Evolutionary conservation across 1,139 yeast species (phyloP).

Genomic region (Kodamaea derodonti): DNA sequence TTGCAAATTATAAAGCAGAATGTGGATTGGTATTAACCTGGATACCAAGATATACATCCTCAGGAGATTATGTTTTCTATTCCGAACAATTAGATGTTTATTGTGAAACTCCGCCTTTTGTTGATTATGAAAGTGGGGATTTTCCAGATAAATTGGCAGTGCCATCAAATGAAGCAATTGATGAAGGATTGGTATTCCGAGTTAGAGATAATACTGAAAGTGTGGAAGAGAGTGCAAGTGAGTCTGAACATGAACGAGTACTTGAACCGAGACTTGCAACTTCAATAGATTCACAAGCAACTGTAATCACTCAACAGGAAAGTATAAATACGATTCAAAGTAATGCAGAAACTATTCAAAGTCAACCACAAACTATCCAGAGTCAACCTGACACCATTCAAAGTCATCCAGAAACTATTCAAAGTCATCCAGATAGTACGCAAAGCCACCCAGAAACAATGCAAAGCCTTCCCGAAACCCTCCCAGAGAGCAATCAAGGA

Average conservation of each 20-base stretch:
- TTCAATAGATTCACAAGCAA: neutral
- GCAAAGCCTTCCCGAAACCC: neutral
- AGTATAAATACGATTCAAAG: neutral
- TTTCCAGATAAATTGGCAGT: slow-evolving; percentile 22
- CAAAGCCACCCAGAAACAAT: neutral
- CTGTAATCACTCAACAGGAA: neutral
- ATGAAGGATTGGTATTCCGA: neutral
- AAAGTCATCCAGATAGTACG: neutral
- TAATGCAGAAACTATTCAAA: neutral
- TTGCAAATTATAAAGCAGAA: slow-evolving; percentile 27
- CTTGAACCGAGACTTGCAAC: neutral
- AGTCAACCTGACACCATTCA: neutral
- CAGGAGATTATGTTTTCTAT: slow-evolving; percentile 56
- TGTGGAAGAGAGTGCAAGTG: neutral
- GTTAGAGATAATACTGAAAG: neutral
- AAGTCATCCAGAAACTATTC: neutral
- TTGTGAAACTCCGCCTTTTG: slow-evolving; percentile 53
- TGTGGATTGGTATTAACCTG: slow-evolving; percentile 31
- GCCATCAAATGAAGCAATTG: slow-evolving; percentile 20
- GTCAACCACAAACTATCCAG: neutral
- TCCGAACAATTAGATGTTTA: slow-evolving; percentile 57
- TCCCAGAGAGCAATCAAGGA: neutral
- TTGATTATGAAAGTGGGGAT: slow-evolving; percentile 18
- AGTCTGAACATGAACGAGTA: neutral
- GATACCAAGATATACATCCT: slow-evolving; percentile 57